Conservation (phyloP, 2,329 filamentous ascomycete genomes). For the Alternaria hordeiaustralica region DNA sequence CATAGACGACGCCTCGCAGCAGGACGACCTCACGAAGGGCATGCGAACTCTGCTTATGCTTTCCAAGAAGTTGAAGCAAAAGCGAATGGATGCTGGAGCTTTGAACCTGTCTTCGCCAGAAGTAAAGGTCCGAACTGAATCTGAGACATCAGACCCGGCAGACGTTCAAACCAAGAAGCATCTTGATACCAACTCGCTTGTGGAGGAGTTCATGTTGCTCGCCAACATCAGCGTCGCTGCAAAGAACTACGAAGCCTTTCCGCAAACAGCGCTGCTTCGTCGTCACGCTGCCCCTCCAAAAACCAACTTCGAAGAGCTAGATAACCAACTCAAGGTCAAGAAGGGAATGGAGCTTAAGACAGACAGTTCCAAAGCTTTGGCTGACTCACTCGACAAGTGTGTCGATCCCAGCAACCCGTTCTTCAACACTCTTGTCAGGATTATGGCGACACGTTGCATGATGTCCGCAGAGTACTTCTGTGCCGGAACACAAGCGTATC, state of each 20-base stretch:
- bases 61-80: slow-evolving; percentile 91
- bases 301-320: slow-evolving; percentile 94
- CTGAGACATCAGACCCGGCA: slow-evolving; percentile 92
- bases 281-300: slow-evolving; percentile 92
- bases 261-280: slow-evolving; percentile 91
- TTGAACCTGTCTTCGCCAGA: slow-evolving; percentile 97
- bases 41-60: slow-evolving; percentile 88
- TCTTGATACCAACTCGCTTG: slow-evolving; percentile 94
- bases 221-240: slow-evolving; percentile 94
- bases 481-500: slow-evolving; percentile 88
- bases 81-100: slow-evolving; percentile 91
- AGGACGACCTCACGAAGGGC: slow-evolving; percentile 86
- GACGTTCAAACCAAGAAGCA: slow-evolving; percentile 96
- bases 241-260: slow-evolving; percentile 89
- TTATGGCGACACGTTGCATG: slow-evolving; percentile 98
- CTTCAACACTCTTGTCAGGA: slow-evolving; percentile 97
- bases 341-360: slow-evolving; percentile 78
- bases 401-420: slow-evolving; percentile 83
- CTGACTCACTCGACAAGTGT: slow-evolving; percentile 88
- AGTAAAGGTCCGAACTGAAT: slow-evolving; percentile 93
- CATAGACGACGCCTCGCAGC: slow-evolving; percentile 86
- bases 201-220: slow-evolving; percentile 99
- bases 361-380: slow-evolving; percentile 90
- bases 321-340: slow-evolving; percentile 89
- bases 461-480: slow-evolving; percentile 99